phyloP scores from a whole-genome alignment of 2,329 filamentous ascomycete genomes.

The Trichocomaceae sp. region DNA sequence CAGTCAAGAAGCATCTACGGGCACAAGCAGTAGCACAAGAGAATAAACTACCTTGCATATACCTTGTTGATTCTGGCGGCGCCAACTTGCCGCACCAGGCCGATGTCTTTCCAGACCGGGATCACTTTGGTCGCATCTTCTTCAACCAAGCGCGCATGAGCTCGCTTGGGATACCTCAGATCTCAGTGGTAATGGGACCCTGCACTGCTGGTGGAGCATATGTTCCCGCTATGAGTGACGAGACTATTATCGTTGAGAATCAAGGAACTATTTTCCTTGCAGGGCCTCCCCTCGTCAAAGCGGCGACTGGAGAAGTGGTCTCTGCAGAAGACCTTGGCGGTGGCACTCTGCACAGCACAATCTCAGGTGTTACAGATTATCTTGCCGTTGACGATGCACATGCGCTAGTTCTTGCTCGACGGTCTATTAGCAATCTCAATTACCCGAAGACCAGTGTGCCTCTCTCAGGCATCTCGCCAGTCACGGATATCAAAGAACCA shows the following conservation, averaged over 20 bases:
- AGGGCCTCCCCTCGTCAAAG: conserved; percentile 89
- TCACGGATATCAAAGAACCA: conserved; percentile 58
- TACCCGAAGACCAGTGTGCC: conserved; percentile 56
- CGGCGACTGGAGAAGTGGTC: conserved; percentile 88
- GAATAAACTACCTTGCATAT: conserved; percentile 79
- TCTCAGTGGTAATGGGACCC: conserved; percentile 93
- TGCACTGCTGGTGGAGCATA: conserved; percentile 96
- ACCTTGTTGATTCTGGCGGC: conserved; percentile 91
- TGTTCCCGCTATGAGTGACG: conserved; percentile 94
- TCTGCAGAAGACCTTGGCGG: conserved; percentile 86
- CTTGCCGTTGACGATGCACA: conserved; percentile 91
- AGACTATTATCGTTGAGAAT: conserved; percentile 90
- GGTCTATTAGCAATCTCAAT: conserved; percentile 83
- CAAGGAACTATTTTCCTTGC: conserved; percentile 98
- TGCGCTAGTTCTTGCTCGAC: conserved; percentile 74
- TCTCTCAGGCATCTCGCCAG: conserved; percentile 20
- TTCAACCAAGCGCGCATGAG: conserved; percentile 97
- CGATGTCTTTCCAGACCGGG: conserved; percentile 88
- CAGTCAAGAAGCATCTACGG: conserved; percentile 92
- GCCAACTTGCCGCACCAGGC: conserved; percentile 93
- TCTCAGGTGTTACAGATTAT: conserved; percentile 92
- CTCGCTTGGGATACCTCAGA: conserved; percentile 78
- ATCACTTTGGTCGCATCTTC: conserved; percentile 96
- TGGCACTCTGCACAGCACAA: conserved; percentile 78
- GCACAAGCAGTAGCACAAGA: conserved; percentile 87